Percentiles rank a stretch among this genome's conserved stretches.
phyloP scores from a whole-genome alignment of 768 basidiomycete genomes.

The Pleurotus tuoliensis region DNA sequence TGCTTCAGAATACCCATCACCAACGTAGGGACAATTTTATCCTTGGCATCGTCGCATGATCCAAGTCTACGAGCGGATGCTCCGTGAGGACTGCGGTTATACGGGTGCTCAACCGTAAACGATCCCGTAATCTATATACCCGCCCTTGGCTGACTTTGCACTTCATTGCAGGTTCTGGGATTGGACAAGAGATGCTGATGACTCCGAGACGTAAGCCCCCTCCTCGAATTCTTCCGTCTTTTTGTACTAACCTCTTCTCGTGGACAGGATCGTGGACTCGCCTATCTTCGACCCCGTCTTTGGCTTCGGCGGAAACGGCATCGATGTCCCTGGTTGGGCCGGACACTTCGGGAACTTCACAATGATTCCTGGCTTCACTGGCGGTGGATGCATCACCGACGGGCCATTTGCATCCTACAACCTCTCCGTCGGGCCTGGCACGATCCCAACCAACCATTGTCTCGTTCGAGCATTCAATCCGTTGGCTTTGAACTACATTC shows the following conservation, averaged over 20 bases:
- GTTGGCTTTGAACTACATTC: slow-evolving; percentile 14
- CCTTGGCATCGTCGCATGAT: slow-evolving; percentile 22
- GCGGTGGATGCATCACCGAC: slow-evolving; percentile 10
- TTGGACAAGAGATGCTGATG: slow-evolving; percentile 9
- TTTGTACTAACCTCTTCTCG: not conserved
- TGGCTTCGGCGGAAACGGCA: slow-evolving; percentile 13
- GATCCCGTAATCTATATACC: not conserved
- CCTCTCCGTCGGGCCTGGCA: slow-evolving; percentile 11
- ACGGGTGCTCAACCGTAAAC: slow-evolving; percentile 20
- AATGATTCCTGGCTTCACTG: slow-evolving; percentile 10
- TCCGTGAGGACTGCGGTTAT: slow-evolving; percentile 22
- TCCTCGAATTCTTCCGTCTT: not conserved
- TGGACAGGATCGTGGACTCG: slow-evolving; percentile 5
- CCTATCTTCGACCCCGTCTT: slow-evolving; percentile 8
- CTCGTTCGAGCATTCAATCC: slow-evolving; percentile 16
- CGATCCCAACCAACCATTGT: slow-evolving; percentile 16
- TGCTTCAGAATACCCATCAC: not conserved
- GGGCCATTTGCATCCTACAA: slow-evolving; percentile 11
- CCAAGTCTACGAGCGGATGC: slow-evolving; percentile 16
- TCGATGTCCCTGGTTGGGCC: slow-evolving; percentile 5
- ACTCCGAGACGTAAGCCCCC: not conserved
- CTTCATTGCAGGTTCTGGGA: slow-evolving; percentile 10
- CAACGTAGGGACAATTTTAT: slow-evolving; percentile 20
- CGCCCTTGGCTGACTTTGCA: not conserved
- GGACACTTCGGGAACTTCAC: slow-evolving; percentile 6